These are phyloP conservation scores for Candida alai DNA, from an alignment of 805 yeast species.

Conservation along the genomic window DNA sequence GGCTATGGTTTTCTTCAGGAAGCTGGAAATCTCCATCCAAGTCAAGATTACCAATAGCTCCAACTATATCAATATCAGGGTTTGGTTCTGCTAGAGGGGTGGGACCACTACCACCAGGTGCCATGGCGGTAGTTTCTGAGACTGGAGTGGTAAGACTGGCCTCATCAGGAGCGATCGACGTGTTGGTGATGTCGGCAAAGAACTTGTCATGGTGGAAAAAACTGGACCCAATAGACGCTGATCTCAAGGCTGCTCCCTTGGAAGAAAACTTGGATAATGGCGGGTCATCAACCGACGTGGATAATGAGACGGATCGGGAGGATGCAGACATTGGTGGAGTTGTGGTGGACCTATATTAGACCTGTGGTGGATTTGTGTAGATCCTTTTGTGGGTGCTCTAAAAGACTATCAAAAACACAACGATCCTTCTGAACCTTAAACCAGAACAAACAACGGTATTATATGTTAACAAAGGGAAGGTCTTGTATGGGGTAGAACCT, in stretches of 20 bases:
- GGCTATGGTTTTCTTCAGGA: not conserved
- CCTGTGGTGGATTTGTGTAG: too few species aligned
- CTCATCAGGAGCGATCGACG: conserved; percentile 1
- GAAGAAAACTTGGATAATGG: conserved; percentile 5
- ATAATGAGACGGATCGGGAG: conserved; percentile 7
- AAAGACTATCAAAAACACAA: too few species aligned
- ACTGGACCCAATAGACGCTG: conserved; percentile 21
- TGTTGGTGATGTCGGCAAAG: conserved; percentile 15
- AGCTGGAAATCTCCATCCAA: conserved; percentile 33
- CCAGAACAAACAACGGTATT: too few species aligned
- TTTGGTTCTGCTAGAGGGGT: not conserved
- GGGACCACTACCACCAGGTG: conserved; percentile 2
- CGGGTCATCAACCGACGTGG: conserved; percentile 7
- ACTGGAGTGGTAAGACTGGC: not conserved
- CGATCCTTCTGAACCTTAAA: too few species aligned
- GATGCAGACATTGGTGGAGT: conserved; percentile 1
- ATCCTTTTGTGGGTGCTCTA: too few species aligned
- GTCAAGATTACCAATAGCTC: conserved; percentile 45
- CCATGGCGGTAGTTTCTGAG: conserved; percentile 8
- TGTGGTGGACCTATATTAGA: too few species aligned
- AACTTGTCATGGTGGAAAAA: conserved; percentile 26
- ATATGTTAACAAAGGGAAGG: too few species aligned
- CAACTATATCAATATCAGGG: conserved; percentile 41
- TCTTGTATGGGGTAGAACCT: too few species aligned
- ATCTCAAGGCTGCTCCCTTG: conserved; percentile 9